phyloP scores from a whole-genome alignment of 1,139 yeast genomes.

The Meyerozyma smithsonii region DNA sequence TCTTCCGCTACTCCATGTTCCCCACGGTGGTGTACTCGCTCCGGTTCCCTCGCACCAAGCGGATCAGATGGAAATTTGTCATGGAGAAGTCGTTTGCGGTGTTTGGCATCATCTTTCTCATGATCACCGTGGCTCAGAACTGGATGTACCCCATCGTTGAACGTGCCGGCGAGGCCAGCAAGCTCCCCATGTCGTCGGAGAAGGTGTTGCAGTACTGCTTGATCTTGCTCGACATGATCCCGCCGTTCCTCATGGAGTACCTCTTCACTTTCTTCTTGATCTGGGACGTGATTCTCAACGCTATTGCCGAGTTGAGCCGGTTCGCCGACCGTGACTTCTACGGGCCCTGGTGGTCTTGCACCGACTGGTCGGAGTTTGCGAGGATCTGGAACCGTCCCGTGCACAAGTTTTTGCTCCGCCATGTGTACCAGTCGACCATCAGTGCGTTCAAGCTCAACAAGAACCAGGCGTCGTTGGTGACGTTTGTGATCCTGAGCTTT shows the following conservation, averaged over 20 bases:
- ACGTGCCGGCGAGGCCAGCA: constrained; percentile 49
- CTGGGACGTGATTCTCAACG: constrained; percentile 91
- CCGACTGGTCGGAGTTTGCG: constrained; percentile 91
- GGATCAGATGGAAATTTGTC: constrained; percentile 67
- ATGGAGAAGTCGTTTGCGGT: constrained; percentile 70
- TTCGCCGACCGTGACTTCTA: constrained; percentile 92
- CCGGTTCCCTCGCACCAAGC: constrained; percentile 70
- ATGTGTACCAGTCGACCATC: constrained; percentile 89
- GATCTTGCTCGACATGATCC: constrained; percentile 69
- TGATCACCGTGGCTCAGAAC: constrained; percentile 79
- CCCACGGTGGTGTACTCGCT: constrained; percentile 86
- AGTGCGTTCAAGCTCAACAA: constrained; percentile 68
- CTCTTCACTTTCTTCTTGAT: constrained; percentile 78
- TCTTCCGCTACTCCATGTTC: constrained; percentile 75
- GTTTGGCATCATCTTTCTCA: constrained; percentile 78
- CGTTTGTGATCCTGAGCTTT: constrained; percentile 76
- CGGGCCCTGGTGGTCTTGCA: constrained; percentile 97
- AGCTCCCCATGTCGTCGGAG: constrained; percentile 39
- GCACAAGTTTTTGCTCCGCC: constrained; percentile 84
- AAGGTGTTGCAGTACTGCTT: constrained; percentile 52
- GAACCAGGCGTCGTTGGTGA: constrained; percentile 65
- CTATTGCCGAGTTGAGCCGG: constrained; percentile 78
- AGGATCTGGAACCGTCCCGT: constrained; percentile 95
- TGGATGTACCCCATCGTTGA: constrained; percentile 73
- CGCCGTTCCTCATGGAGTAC: constrained; percentile 73